Percentiles rank a stretch among this genome's conserved stretches.
phyloP scores from a whole-genome alignment of 2,329 filamentous ascomycete species.

The Tolypocladium paradoxum region DNA sequence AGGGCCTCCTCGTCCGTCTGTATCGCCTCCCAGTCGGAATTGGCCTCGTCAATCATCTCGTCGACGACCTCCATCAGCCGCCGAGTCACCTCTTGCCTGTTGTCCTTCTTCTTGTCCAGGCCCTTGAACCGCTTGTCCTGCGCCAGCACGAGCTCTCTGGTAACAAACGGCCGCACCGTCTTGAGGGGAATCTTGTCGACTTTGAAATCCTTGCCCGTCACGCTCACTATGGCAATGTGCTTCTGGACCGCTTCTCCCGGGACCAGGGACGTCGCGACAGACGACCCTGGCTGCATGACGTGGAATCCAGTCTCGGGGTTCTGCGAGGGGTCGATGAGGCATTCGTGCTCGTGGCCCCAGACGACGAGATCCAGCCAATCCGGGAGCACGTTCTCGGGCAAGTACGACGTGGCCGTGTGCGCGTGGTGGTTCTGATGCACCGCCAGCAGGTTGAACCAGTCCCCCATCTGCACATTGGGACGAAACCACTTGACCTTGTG shows the following conservation, averaged over 20 bases:
- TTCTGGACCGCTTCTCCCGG: constrained; percentile 86
- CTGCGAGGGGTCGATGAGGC: constrained; percentile 69
- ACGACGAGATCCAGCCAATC: constrained; percentile 85
- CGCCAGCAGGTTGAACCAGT: constrained; percentile 94
- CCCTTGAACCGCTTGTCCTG: constrained; percentile 68
- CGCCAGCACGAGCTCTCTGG: constrained; percentile 66
- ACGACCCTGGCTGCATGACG: constrained; percentile 96
- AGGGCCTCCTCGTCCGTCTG: constrained; percentile 54
- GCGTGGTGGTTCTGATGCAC: constrained; percentile 96
- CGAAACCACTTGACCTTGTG: constrained; percentile 90
- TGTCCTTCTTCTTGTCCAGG: constrained; percentile 71
- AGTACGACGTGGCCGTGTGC: constrained; percentile 83
- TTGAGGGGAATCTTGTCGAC: constrained; percentile 75
- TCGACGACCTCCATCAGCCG: constrained; percentile 71
- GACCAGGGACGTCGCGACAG: constrained; percentile 84
- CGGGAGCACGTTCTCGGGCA: constrained; percentile 87
- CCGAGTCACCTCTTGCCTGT: constrained; percentile 67
- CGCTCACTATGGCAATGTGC: constrained; percentile 74
- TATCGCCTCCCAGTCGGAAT: constrained; percentile 67
- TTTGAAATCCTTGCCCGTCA: constrained; percentile 74
- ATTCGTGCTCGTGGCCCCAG: constrained; percentile 98
- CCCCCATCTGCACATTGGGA: constrained; percentile 63
- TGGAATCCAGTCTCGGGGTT: constrained; percentile 87
- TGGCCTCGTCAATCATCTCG: constrained; percentile 78
- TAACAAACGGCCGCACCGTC: constrained; percentile 83